Evolutionary conservation across 2,329 filamentous ascomycete species (phyloP).

Genomic region (Metarhizium humberi): DNA sequence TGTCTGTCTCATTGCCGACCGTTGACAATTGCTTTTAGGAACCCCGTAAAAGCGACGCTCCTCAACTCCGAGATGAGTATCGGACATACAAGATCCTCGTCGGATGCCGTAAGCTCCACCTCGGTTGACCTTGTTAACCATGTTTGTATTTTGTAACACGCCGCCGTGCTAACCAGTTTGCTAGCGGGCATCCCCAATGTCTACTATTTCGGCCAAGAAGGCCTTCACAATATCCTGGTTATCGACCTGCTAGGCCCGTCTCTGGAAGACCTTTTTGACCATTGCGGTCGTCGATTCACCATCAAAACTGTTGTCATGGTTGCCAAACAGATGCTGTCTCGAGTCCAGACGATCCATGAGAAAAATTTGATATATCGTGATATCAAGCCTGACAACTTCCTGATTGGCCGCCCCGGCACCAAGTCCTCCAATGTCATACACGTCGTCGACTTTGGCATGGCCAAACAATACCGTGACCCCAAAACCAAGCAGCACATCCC

Average conservation of each 20-base stretch:
- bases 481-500: slow-evolving; percentile 99
- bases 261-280: slow-evolving; percentile 98
- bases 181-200: slow-evolving; percentile 87
- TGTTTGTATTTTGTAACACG: background rate
- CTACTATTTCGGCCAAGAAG: slow-evolving; percentile 98
- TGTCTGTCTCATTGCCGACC: slow-evolving; percentile 3
- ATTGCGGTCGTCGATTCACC: slow-evolving; percentile 99
- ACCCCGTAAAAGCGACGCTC: slow-evolving; percentile 96
- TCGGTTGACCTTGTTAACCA: background rate
- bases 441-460: slow-evolving; percentile 98
- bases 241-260: slow-evolving; percentile 92
- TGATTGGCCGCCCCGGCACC: slow-evolving; percentile 90
- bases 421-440: slow-evolving; percentile 98
- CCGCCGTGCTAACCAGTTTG: background rate
- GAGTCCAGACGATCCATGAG: slow-evolving; percentile 99
- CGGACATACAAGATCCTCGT: slow-evolving; percentile 99
- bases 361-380: slow-evolving; percentile 99
- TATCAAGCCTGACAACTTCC: slow-evolving; percentile 99
- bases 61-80: slow-evolving; percentile 95
- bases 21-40: slow-evolving; percentile 46
- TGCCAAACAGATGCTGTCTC: slow-evolving; percentile 96
- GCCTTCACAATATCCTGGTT: slow-evolving; percentile 99
- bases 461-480: slow-evolving; percentile 96
- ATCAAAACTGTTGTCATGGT: slow-evolving; percentile 95
- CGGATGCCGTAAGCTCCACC: slow-evolving; percentile 73